These are phyloP conservation scores for Talaromyces sp. DNA, from an alignment of 2,329 filamentous ascomycete genomes.

Conservation along the genomic window DNA sequence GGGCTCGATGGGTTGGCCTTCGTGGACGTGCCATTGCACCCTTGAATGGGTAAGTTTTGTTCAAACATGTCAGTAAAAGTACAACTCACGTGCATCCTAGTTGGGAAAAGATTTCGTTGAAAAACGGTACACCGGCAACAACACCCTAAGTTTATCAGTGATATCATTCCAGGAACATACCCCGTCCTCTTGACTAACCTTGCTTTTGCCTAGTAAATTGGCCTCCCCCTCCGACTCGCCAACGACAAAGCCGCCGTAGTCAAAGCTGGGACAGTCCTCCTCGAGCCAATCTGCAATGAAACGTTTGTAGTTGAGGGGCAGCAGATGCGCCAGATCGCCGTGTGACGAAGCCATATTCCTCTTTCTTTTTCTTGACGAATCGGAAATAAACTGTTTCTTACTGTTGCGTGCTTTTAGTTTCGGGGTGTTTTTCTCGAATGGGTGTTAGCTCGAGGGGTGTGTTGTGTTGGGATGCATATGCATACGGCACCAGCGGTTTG, in stretches of 20 bases:
- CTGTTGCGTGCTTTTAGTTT: background rate
- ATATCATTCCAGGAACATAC: background rate
- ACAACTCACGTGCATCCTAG: conserved; percentile 68
- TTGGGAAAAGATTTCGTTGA: conserved; percentile 87
- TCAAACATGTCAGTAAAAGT: background rate
- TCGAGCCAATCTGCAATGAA: conserved; percentile 80
- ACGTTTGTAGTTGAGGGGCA: conserved; percentile 80
- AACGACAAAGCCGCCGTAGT: conserved; percentile 96
- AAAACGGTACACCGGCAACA: conserved; percentile 88
- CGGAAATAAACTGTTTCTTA: background rate
- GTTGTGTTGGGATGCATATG: background rate
- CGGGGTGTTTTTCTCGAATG: background rate
- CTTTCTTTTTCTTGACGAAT: background rate
- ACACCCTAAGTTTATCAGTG: conserved; percentile 53
- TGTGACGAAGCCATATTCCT: conserved; percentile 51
- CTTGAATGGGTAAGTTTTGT: conserved; percentile 25
- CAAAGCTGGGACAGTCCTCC: conserved; percentile 93
- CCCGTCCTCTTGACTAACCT: conserved; percentile 30
- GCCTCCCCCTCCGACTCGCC: conserved; percentile 51
- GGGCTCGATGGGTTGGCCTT: conserved; percentile 67
- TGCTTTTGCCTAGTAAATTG: conserved; percentile 54
- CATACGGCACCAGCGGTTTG: no score
- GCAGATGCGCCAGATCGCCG: conserved; percentile 64
- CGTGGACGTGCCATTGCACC: conserved; percentile 80
- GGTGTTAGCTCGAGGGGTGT: background rate